Percentiles rank a stretch among this genome's conserved stretches.
Conservation (phyloP, 371 early-diverging fungal genomes). For the Blakeslea trispora region DNA sequence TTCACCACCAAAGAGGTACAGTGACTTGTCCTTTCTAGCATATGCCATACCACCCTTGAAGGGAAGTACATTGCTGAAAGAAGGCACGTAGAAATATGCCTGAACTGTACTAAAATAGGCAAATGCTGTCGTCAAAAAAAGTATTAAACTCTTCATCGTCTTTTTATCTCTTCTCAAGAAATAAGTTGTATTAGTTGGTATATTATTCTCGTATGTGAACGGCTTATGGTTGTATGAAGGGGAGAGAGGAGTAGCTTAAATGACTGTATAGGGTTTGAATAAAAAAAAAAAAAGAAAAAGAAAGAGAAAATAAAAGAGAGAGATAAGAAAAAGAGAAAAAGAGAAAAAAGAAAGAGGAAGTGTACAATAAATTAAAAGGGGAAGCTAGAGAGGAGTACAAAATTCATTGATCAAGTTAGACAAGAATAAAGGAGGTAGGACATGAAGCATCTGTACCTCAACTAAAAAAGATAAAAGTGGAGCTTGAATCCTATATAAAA, state of each 20-base stretch:
- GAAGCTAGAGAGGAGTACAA: not conserved
- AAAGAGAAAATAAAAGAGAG: not conserved
- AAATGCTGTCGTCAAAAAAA: conserved; percentile 1
- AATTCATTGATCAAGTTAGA: not conserved
- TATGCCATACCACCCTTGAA: conserved; percentile 33
- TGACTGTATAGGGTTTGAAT: not conserved
- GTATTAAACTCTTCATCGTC: conserved; percentile 11
- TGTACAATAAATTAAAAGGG: conserved; percentile 1
- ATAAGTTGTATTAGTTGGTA: not conserved
- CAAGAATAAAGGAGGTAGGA: not conserved
- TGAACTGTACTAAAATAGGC: conserved; percentile 10
- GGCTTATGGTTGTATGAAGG: not conserved
- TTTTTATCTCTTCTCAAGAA: not conserved
- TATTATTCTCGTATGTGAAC: not conserved
- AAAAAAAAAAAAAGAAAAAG: conserved; percentile 6
- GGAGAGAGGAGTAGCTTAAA: not conserved
- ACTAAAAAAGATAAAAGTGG: not conserved
- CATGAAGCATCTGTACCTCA: conserved; percentile 1
- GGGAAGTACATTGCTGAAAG: conserved; percentile 24
- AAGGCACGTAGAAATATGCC: conserved; percentile 30
- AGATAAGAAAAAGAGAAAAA: not conserved
- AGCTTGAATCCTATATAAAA: not conserved
- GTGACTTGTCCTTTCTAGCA: conserved; percentile 25
- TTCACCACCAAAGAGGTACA: conserved; percentile 36
- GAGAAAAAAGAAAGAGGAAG: not conserved